Evolutionary conservation across 2,329 filamentous ascomycete genomes (phyloP), one percentile per base, ranked within the genome.

Genomic region (Plenodomus lindquistii): DNA sequence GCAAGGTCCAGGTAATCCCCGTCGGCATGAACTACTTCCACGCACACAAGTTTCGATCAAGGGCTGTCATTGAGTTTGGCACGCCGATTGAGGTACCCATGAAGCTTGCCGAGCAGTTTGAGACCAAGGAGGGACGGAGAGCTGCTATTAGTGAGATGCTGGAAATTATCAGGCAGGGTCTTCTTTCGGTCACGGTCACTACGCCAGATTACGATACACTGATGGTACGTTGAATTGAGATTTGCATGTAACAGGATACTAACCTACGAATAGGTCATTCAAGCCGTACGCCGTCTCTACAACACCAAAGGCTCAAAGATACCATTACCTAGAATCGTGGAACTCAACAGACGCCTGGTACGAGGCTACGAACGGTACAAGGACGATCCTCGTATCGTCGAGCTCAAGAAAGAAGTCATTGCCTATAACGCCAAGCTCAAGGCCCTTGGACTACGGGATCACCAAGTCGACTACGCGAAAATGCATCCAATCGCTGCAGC

Each of bases 1-100:
- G 90, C 67, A 91, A 89, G 22, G 79, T 99, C 53, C 95, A 92
- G 73, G 97, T 99, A 62, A 90, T 99, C 19, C 94, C 94, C 3
- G 92, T 94, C 42, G 93, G 93, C 63, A 97, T 99, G 93, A 99
- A 99, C 74, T 99, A 99, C 75, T 99, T 99, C 76, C 93, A 97
- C 73, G 89, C 93, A 0, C 93, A 99, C 80, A 99, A 97, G 73
- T 99, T 99, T 75, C 88, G 93, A 38, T 97, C 93, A 55, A 85
- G 94, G 69, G 94, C 93, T 29, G 93, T 99, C 4, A 86, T 97
- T 51, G 94, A 99, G 69, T 99, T 97, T 63, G 94, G 94, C 8
- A 86, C 85, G 20, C 91, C 94, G 0, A 86, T 97, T 54, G 89
- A 96, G 58, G 85, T 97, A 9, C 88, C 91, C 0, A 78, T 79